phyloP scores from a whole-genome alignment of 257 asterid species.

The Capsicum baccatum region DNA sequence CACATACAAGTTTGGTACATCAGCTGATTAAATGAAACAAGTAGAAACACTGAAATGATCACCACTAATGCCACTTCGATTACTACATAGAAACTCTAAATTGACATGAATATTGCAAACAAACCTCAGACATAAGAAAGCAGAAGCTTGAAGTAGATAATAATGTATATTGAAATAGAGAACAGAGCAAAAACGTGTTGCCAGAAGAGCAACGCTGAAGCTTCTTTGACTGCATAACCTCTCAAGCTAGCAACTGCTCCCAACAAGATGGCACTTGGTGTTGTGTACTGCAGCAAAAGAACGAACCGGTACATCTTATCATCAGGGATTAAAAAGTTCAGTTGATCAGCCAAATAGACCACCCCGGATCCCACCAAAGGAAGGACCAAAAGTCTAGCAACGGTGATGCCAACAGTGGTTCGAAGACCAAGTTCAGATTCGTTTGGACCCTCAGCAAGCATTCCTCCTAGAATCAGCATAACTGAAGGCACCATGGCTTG shows the following conservation, averaged over 20 bases:
- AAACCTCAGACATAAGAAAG: slow-evolving; percentile 40
- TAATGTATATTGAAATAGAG: slow-evolving; percentile 64
- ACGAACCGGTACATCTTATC: slow-evolving; percentile 83
- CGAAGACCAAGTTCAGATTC: slow-evolving; percentile 75
- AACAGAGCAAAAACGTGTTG: slow-evolving; percentile 75
- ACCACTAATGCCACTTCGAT: not conserved
- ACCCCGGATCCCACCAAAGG: slow-evolving; percentile 77
- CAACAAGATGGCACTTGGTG: slow-evolving; percentile 86
- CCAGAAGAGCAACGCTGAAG: slow-evolving; percentile 95
- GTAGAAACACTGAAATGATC: slow-evolving; percentile 19
- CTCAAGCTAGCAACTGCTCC: slow-evolving; percentile 94
- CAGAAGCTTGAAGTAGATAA: slow-evolving; percentile 70
- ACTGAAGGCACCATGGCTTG: slow-evolving; percentile 94
- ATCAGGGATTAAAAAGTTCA: slow-evolving; percentile 54
- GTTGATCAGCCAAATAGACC: slow-evolving; percentile 59
- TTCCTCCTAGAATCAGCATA: slow-evolving; percentile 91
- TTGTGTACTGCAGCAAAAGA: slow-evolving; percentile 83
- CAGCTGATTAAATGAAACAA: not conserved
- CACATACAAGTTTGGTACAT: slow-evolving; percentile 20
- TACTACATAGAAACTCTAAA: slow-evolving; percentile 24
- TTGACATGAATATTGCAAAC: not conserved
- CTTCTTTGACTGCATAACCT: slow-evolving; percentile 85
- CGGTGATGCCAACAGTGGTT: slow-evolving; percentile 68
- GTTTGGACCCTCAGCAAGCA: slow-evolving; percentile 92
- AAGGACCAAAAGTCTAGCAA: slow-evolving; percentile 75